A percentile compares a stretch with the other conserved stretches of the same genome.
Evolutionary conservation across 2,329 filamentous ascomycete species (phyloP).

Genomic region (Clarireedia sp.): DNA sequence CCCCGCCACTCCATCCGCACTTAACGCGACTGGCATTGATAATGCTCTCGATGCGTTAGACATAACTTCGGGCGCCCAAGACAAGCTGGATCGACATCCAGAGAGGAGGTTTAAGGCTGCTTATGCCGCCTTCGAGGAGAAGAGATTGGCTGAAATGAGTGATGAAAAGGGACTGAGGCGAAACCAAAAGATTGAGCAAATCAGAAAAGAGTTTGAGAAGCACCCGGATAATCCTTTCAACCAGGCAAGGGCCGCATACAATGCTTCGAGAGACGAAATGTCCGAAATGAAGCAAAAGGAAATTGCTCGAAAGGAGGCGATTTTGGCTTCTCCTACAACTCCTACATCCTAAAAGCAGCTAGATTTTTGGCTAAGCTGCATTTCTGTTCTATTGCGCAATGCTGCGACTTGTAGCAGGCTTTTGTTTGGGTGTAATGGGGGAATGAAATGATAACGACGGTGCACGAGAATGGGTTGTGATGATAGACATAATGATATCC

Average conservation of each 20-base stretch:
- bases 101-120: constrained; percentile 84
- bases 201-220: constrained; percentile 90
- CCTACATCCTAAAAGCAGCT: constrained; percentile 16
- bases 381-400: background rate
- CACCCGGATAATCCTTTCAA: constrained; percentile 94
- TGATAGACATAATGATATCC: constrained; percentile 8
- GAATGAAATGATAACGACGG: constrained; percentile 1
- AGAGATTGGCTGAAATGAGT: constrained; percentile 77
- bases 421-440: background rate
- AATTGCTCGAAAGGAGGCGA: constrained; percentile 65
- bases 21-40: constrained; percentile 85
- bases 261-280: constrained; percentile 72
- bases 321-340: constrained; percentile 38
- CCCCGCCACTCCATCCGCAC: constrained; percentile 39
- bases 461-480: background rate
- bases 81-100: constrained; percentile 80
- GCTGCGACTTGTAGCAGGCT: background rate
- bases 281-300: constrained; percentile 57
- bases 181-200: constrained; percentile 76
- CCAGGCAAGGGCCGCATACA: constrained; percentile 67
- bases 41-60: constrained; percentile 84
- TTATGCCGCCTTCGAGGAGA: constrained; percentile 73
- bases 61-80: constrained; percentile 47
- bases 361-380: background rate
- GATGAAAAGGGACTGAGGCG: constrained; percentile 62